Evolutionary conservation across 1,139 yeast species (phyloP).

Genomic region (Nakaseomyces kungkrabaensis): DNA sequence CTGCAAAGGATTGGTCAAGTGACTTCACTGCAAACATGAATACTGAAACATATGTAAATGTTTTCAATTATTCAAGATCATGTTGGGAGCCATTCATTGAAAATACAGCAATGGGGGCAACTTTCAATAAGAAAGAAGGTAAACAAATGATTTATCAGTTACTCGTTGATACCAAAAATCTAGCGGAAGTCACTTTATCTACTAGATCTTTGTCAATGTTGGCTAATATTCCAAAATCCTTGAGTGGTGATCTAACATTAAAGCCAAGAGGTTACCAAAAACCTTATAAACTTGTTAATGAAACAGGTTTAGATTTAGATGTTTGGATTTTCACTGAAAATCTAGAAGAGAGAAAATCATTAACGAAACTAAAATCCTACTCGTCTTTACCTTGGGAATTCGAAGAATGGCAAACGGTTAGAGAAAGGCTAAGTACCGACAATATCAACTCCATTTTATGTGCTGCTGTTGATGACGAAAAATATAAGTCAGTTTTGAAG

Average conservation of each 20-base stretch:
- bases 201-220: constrained; percentile 72
- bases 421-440: constrained; percentile 70
- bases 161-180: constrained; percentile 56
- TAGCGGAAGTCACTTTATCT: constrained; percentile 74
- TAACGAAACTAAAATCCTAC: constrained; percentile 39
- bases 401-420: constrained; percentile 82
- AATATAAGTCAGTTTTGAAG: constrained; percentile 45
- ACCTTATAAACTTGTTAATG: constrained; percentile 73
- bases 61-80: constrained; percentile 83
- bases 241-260: constrained; percentile 41
- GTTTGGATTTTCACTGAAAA: constrained; percentile 57
- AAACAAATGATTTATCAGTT: constrained; percentile 42
- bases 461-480: constrained; percentile 47
- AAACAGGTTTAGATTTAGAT: constrained; percentile 71
- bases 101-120: constrained; percentile 74
- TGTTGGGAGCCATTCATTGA: constrained; percentile 96
- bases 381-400: constrained; percentile 74
- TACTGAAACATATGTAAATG: constrained; percentile 61
- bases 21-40: constrained; percentile 66
- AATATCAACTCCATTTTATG: constrained; percentile 52
- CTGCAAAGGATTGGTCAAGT: constrained; percentile 83
- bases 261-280: constrained; percentile 71
- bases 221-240: constrained; percentile 53
- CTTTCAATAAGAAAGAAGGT: constrained; percentile 42
- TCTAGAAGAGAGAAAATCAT: constrained; percentile 22